A percentile compares a stretch with the other conserved stretches of the same genome.
Evolutionary conservation across 2,329 filamentous ascomycete species (phyloP).

Genomic region (Aspergillus fischeri): DNA sequence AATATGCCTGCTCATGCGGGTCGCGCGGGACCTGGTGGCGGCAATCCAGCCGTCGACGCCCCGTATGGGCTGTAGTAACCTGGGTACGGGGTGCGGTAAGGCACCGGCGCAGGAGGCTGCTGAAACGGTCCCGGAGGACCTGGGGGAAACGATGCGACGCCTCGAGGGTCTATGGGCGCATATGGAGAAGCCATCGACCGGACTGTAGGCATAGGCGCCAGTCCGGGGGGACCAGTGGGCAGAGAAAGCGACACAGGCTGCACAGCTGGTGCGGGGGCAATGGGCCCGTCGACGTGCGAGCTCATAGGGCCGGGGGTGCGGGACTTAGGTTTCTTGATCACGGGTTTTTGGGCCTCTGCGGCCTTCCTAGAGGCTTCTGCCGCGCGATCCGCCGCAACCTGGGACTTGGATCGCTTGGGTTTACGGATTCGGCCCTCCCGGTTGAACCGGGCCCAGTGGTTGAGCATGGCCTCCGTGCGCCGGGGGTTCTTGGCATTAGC

Average conservation of each 20-base stretch:
- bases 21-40: constrained; percentile 17
- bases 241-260: constrained; percentile 12
- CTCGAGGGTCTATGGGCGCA: constrained; percentile 25
- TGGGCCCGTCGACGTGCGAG: constrained; percentile 17
- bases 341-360: constrained; percentile 21
- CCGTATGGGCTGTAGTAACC: constrained; percentile 20
- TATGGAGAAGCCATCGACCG: constrained; percentile 22
- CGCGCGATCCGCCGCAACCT: constrained; percentile 40
- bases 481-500: constrained; percentile 43
- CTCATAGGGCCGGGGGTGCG: constrained; percentile 15
- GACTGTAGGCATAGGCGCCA: constrained; percentile 17
- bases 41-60: constrained; percentile 9
- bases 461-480: constrained; percentile 43
- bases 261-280: constrained; percentile 16
- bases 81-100: constrained; percentile 22
- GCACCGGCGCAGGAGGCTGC: constrained; percentile 16
- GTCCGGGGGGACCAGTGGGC: constrained; percentile 12
- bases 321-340: constrained; percentile 24
- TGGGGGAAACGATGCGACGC: constrained; percentile 16
- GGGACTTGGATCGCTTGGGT: constrained; percentile 42
- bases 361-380: constrained; percentile 26
- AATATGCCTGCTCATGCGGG: constrained; percentile 9
- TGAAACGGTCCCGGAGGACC: constrained; percentile 15
- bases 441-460: constrained; percentile 44
- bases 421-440: constrained; percentile 41